phyloP scores from a whole-genome alignment of 345 rosid species.

The Citrus cavaleriei region DNA sequence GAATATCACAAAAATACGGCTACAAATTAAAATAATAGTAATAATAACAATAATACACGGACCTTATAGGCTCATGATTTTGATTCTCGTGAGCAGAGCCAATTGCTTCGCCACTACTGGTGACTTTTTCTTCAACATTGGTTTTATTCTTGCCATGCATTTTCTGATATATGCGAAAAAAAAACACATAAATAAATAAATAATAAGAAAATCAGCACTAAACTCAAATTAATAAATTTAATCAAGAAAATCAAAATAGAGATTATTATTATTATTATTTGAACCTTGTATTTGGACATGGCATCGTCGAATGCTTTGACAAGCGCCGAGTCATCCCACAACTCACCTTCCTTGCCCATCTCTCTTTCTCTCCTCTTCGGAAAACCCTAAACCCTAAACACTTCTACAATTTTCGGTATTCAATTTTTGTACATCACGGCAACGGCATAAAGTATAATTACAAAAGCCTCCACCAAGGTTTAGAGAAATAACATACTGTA shows the following conservation, averaged over 20 bases:
- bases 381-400: neutral
- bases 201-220: neutral
- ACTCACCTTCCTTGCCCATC: constrained; percentile 47
- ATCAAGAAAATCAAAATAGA: neutral
- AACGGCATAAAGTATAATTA: too few species aligned
- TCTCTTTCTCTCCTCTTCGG: neutral
- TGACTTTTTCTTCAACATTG: neutral
- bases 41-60: neutral
- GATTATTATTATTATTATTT: too few species aligned
- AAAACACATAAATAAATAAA: too few species aligned
- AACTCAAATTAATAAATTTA: neutral
- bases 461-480: too few species aligned
- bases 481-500: too few species aligned
- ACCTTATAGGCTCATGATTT: constrained; percentile 23
- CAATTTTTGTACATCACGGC: too few species aligned
- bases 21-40: too few species aligned
- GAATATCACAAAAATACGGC: neutral
- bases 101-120: neutral
- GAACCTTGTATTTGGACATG: constrained; percentile 55
- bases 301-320: constrained; percentile 60
- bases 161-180: constrained; percentile 18
- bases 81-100: constrained; percentile 11
- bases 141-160: constrained; percentile 34
- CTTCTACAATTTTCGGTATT: too few species aligned
- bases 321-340: constrained; percentile 68